A percentile compares a stretch with the other conserved stretches of the same genome.
phyloP scores from a whole-genome alignment of 306 rosid species.

The Albizia julibrissin region DNA sequence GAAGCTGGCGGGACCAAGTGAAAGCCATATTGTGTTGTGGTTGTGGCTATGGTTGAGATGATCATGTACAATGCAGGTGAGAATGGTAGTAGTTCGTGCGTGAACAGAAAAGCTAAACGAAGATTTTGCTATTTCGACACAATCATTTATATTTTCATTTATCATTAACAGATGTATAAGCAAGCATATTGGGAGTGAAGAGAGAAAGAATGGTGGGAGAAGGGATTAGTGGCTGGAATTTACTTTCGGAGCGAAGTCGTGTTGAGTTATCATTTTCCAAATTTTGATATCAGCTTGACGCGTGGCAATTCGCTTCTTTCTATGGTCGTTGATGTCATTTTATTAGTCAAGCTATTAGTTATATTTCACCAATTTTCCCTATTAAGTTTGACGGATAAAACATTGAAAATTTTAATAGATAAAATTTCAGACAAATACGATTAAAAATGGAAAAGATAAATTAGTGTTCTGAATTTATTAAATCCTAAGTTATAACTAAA shows the following conservation, averaged over 20 bases:
- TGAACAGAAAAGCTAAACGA: slow-evolving; percentile 17
- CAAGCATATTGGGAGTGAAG: background rate
- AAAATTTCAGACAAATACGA: no score
- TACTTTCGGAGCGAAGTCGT: background rate
- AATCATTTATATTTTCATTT: background rate
- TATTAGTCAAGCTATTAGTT: background rate
- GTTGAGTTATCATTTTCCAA: background rate
- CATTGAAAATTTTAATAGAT: no score
- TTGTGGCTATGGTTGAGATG: slow-evolving; percentile 32
- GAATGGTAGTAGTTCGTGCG: background rate
- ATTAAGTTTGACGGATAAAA: no score
- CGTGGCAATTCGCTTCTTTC: background rate
- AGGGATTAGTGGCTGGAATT: slow-evolving; percentile 21
- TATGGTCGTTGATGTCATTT: background rate
- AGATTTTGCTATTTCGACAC: slow-evolving; percentile 21
- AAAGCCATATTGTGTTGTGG: slow-evolving; percentile 53
- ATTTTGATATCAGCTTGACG: background rate
- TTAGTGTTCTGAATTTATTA: no score
- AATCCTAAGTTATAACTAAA: no score
- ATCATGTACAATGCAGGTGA: slow-evolving; percentile 46
- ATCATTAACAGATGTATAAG: background rate
- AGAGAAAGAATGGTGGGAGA: background rate
- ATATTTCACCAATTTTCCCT: no score
- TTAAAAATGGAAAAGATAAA: no score
- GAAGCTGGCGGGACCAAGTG: slow-evolving; percentile 48